Conservation (phyloP, 2,329 filamentous ascomycete species). For the Aspergillus sergii region DNA sequence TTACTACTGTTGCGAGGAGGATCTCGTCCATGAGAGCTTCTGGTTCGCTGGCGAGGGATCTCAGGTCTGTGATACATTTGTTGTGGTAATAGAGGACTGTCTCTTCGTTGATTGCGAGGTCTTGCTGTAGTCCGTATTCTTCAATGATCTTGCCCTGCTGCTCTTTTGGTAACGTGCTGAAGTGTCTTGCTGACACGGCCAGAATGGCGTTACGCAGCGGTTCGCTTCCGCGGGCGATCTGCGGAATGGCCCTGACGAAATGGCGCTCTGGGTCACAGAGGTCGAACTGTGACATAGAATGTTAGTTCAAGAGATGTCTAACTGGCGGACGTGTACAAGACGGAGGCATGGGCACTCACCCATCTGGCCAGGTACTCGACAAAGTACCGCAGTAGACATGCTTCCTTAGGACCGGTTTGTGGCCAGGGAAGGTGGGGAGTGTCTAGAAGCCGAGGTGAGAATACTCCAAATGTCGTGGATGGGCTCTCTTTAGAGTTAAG, state of each 20-base stretch:
- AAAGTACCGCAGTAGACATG: not conserved
- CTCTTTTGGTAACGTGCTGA: not conserved
- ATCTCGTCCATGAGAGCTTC: slow-evolving; percentile 12
- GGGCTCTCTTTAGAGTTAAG: not conserved
- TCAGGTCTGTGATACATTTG: not conserved
- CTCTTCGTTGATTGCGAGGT: not conserved
- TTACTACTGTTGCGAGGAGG: slow-evolving; percentile 44
- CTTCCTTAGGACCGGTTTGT: not conserved
- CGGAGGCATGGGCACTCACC: not conserved
- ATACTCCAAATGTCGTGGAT: not conserved
- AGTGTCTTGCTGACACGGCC: not conserved
- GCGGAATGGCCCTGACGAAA: not conserved
- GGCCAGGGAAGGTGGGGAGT: not conserved
- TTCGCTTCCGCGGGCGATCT: not conserved
- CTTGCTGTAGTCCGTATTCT: not conserved
- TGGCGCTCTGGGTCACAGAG: not conserved
- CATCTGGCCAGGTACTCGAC: not conserved
- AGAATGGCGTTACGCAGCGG: not conserved
- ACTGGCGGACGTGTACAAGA: too few relatives aligned
- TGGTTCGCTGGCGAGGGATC: not conserved
- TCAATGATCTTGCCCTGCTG: not conserved
- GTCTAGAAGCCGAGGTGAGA: not conserved
- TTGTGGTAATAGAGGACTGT: not conserved
- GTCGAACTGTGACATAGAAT: not conserved
- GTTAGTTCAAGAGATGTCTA: not conserved